Base-by-base conservation (phyloP, 2,329 filamentous ascomycete genomes). In the Neofusicoccum sp. region DNA sequence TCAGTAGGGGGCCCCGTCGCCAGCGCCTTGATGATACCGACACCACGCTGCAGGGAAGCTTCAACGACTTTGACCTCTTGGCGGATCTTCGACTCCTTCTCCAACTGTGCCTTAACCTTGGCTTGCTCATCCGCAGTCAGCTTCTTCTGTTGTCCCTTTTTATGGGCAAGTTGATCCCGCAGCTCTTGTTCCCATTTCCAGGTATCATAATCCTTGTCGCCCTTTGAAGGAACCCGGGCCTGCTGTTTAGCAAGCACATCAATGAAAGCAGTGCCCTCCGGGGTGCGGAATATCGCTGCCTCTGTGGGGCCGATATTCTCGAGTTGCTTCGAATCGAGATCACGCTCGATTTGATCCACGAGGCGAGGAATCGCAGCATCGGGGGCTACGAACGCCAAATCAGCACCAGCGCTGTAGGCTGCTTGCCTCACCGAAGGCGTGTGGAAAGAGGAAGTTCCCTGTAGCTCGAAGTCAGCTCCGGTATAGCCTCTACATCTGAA, bases 171-270 rank as follows among this genome's bases (percentile, higher is more conserved):
- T 68, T 97, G 91, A 40, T 86, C 83, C 61, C 93, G 84, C 6
- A 99, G 82, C 65, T 99, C 95, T 72, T 93, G 89, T 75, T 99
- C 95, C 95, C 96, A 99, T 75, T 96, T 97, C 41, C 97, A 76
- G 1, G 91, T 96, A 68, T 99, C 91, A 68, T 97, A 96, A 72
- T 98, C 95, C 73, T 96, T 97, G 51, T 86, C 88, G 69, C 91
- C 96, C 77, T 96, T 98, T 76, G 92, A 89, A 3, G 91, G 86
- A 2, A 89, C 78, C 38, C 82, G 79, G 63, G 85, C 85, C 62
- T 86, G 85, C 72, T 96, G 96, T 71, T 91, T 93, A 34, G 89
- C 90, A 5, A 99, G 82, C 0, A 98, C 90, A 75, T 99, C 95
- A 20, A 99, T 83, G 68, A 96, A 98, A 12, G 88, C 84, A 1